Base-by-base conservation (phyloP, 495 filamentous ascomycete genomes). In the Aspergillus asperescens region DNA sequence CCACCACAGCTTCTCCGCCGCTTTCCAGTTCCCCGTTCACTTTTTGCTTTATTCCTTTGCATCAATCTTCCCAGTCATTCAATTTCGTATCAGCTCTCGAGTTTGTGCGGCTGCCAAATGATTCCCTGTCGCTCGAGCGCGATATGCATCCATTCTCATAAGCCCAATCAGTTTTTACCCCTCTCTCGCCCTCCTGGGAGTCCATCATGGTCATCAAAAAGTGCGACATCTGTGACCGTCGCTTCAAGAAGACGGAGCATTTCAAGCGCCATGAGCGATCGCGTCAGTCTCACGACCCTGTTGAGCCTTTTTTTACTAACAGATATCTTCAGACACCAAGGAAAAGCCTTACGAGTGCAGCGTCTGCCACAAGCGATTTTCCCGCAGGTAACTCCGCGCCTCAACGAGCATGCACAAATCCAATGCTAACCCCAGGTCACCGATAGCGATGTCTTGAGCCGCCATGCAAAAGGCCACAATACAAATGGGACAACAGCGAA, bases 211-310 rank as follows among this genome's bases (percentile, higher is more conserved):
- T 76, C 56, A 59, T 76, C 49, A 71, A 67, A 62, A 74, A 78
- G 62, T 80, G 77, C 55, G 68, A 59, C 31, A 71, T 77, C 50
- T 80, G 77, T 64, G 74, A 76, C 50, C 67, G 75, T 40, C 71
- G 67, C 46, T 80, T 78, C 65, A 74, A 73, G 58, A 80, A 80
- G 62, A 76, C 75, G 15, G 77, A 80, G 57, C 77, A 80, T 65
- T 72, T 74, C 56, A 78, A 77, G 55, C 73, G 77, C 19, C 77
- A 80, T 62, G 73, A 78, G 54, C 69, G 77, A 52, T 78, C 75
- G 24, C 75, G 77, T 80, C 61, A 68, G 76, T 69, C 37, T 27
- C 22, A 13, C n/a, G 43, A 31, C 43, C 19, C 27, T 18, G 7
- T 6, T 31, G 34, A 35, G 13, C 1, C n/a, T 44, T 18, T 19